These are phyloP conservation scores for Melampsora americana DNA, from an alignment of 1,284 basidiomycete genomes.

Conservation along the genomic window DNA sequence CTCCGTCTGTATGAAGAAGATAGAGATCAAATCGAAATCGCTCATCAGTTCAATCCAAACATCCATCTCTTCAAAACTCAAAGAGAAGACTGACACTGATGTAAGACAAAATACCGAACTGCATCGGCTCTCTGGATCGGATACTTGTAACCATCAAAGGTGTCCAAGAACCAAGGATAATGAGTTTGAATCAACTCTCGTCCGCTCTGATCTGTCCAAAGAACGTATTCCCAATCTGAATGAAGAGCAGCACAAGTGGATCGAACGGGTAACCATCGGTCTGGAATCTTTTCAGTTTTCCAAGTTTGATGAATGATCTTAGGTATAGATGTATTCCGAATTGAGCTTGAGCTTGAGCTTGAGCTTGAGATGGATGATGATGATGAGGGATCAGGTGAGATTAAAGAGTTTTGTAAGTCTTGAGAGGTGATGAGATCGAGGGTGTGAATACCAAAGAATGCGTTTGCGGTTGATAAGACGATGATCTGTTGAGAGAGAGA, in stretches of 20 bases:
- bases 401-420: neutral
- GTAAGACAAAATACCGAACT: slow-evolving; percentile 95
- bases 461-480: slow-evolving; percentile 30
- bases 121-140: slow-evolving; percentile 93
- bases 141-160: slow-evolving; percentile 88
- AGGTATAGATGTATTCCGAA: slow-evolving; percentile 61
- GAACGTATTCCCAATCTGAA: slow-evolving; percentile 84
- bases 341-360: slow-evolving; percentile 46
- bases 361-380: slow-evolving; percentile 10
- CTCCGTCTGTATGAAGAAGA: slow-evolving; percentile 64
- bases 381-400: neutral
- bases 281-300: slow-evolving; percentile 84
- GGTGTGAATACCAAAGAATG: slow-evolving; percentile 18
- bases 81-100: slow-evolving; percentile 61
- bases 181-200: slow-evolving; percentile 81
- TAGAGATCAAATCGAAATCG: no score
- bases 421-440: slow-evolving; percentile 13
- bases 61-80: no score
- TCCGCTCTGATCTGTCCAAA: slow-evolving; percentile 91
- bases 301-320: slow-evolving; percentile 97
- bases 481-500: slow-evolving; percentile 19
- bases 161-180: slow-evolving; percentile 88
- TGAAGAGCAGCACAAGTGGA: slow-evolving; percentile 55
- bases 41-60: no score
- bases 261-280: slow-evolving; percentile 66